Base-by-base conservation (phyloP, 345 rosid species). In the Dovyalis caffra region DNA sequence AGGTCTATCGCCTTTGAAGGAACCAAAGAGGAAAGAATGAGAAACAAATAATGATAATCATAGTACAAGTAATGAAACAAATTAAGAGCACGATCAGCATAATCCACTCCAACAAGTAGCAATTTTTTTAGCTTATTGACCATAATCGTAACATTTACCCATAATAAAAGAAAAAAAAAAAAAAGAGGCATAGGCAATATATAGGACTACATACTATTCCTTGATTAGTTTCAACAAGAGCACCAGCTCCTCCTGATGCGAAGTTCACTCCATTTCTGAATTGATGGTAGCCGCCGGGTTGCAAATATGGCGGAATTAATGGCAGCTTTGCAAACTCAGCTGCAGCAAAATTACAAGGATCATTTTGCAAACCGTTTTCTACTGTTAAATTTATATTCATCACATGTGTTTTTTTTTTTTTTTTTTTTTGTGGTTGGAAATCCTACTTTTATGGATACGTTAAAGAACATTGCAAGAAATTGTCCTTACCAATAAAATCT, bases 191-290 rank as follows among this genome's bases (percentile, higher is more conserved):
- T n/a, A n/a, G n/a, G n/a, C n/a, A n/a, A n/a, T n/a, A n/a, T n/a
- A n/a, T n/a, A n/a, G n/a, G n/a, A n/a, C n/a, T n/a, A n/a, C n/a
- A 12, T 73, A 84, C 90, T 56, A 64, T 56, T 74, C 87, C 89
- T 40, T 28, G 81, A 69, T 72, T n/a, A 8, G 86, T 85, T 77
- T 68, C 80, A 20, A 60, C 75, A 23, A 90, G 79, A 74, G 84
- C 86, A n/a, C 89, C 89, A 45, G 87, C 94, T 25, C 88, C 89
- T 0, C 66, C 88, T 0, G 95, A 85, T 32, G 85, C 90, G 25
- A 87, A 87, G 74, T 79, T 89, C 2, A 78, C 82, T 28, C 90
- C 92, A 32, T 68, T 64, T 74, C 69, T 74, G 35, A 71, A 71
- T 20, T 78, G 60, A 62, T 77, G 72, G 3, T 64, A n/a, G n/a